Evolutionary conservation across 768 basidiomycete species (phyloP), one percentile per base, ranked within the genome.

Genomic region (Serpula lacrymans): DNA sequence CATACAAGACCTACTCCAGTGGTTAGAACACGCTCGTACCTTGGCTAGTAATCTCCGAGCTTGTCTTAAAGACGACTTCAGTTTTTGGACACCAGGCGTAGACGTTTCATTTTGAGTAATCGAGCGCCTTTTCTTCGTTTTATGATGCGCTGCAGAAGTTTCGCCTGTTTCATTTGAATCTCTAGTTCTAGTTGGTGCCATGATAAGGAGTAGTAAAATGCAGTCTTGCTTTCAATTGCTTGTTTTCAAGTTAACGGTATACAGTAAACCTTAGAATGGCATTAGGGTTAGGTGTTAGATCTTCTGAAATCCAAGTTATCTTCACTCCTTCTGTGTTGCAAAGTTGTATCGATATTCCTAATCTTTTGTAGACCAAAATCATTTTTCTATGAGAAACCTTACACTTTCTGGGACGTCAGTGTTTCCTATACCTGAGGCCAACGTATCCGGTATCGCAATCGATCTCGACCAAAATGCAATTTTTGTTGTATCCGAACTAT

Each of bases 11-110:
- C 12, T 26, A 17, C 21, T 24, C 37, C 20, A 8, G 41, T 20
- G 21, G 34, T 20, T 16, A 12, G 8, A 35, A 34, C 14, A 22
- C 5, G 5, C 12, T 48, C 62, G 43, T 29, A 87, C 88, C 73
- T 86, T 93, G 18, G 86, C 84, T 24, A 95, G 71, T 26, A 97
- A 64, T 34, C 94, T 68, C 46, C 78, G 77, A 1, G 91, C 85
- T 64, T 95, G 92, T 39, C 94, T 70, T 39, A 97, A 64, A 20
- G 82, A 70, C 5, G 91, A 75, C 60, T 96, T 97, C 48, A 95
- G 66, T 63, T 91, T 96, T 51, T 86, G 86, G 5, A 92, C 75
- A 12, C 92, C 91, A 3, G 82, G 84, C 5, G 70, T 37, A 3
- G 55, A 60, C 28, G 41, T 51, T 20, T n/a, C n/a, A n/a, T n/a